phyloP scores from a whole-genome alignment of 176 grass and related monocot species.

The Musa acuminata region DNA sequence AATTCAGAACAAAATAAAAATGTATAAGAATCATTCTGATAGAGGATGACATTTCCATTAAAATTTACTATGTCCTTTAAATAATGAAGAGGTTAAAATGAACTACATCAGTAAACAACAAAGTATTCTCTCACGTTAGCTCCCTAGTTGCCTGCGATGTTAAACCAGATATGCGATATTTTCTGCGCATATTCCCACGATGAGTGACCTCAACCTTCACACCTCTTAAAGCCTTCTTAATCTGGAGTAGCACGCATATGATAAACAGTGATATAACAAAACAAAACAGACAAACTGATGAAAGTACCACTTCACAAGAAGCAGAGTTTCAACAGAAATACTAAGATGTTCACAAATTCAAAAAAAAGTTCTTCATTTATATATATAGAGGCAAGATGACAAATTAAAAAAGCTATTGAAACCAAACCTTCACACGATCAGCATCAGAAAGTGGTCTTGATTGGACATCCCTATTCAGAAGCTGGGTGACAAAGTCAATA shows the following conservation, averaged over 20 bases:
- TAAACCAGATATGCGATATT: conserved; percentile 80
- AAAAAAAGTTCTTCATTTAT: too few species aligned
- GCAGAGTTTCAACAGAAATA: too few species aligned
- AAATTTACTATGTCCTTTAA: too few species aligned
- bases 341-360: too few species aligned
- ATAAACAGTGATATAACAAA: not conserved
- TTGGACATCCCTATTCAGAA: conserved; percentile 61
- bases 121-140: conserved; percentile 40
- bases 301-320: too few species aligned
- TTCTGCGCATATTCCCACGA: conserved; percentile 80
- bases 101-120: not conserved
- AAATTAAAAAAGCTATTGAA: not conserved
- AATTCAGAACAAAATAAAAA: not conserved
- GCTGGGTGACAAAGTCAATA: conserved; percentile 57
- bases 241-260: conserved; percentile 31
- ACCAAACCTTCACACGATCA: conserved; percentile 70
- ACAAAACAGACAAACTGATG: not conserved
- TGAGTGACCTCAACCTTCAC: conserved; percentile 96
- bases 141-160: conserved; percentile 68
- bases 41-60: too few species aligned
- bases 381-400: not conserved
- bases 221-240: conserved; percentile 82
- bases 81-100: too few species aligned
- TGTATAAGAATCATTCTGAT: not conserved
- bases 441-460: conserved; percentile 66